A percentile compares a stretch with the other conserved stretches of the same genome.
phyloP scores from a whole-genome alignment of 169 alveolate species.

The Plasmodium berghei region DNA sequence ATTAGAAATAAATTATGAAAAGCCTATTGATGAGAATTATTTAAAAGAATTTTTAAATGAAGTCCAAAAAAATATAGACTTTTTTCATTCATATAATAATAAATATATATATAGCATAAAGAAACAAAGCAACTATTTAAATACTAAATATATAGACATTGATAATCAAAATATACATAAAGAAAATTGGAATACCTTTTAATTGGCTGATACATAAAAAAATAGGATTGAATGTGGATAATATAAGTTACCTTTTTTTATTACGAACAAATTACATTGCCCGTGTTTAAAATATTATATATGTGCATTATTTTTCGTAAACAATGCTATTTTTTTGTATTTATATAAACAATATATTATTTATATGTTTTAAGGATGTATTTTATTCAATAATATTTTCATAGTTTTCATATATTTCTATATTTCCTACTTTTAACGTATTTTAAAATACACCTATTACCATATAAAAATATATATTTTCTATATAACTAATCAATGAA shows the following conservation, averaged over 20 bases:
- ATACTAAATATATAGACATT: constrained; percentile 61
- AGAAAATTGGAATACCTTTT: constrained; percentile 74
- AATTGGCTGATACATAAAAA: neutral
- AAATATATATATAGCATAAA: constrained; percentile 39
- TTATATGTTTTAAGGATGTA: too few relatives aligned
- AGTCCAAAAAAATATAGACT: constrained; percentile 53
- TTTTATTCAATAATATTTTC: too few relatives aligned
- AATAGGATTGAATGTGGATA: neutral
- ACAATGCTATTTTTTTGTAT: too few relatives aligned
- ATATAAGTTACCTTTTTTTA: neutral
- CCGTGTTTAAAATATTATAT: too few relatives aligned
- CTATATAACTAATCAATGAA: too few relatives aligned
- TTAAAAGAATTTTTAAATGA: constrained; percentile 33
- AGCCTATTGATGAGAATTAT: constrained; percentile 49
- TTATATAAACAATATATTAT: too few relatives aligned
- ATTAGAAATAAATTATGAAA: constrained; percentile 63
- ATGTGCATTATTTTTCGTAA: too few relatives aligned
- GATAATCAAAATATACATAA: constrained; percentile 72
- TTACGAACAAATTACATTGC: too few relatives aligned
- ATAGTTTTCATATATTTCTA: too few relatives aligned
- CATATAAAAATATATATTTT: too few relatives aligned
- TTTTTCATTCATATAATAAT: constrained; percentile 49
- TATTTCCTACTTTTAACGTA: too few relatives aligned
- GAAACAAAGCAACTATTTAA: constrained; percentile 69
- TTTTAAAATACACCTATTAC: too few relatives aligned